Conservation (phyloP, 2,329 filamentous ascomycete genomes). For the Coniochaeta sp. region DNA sequence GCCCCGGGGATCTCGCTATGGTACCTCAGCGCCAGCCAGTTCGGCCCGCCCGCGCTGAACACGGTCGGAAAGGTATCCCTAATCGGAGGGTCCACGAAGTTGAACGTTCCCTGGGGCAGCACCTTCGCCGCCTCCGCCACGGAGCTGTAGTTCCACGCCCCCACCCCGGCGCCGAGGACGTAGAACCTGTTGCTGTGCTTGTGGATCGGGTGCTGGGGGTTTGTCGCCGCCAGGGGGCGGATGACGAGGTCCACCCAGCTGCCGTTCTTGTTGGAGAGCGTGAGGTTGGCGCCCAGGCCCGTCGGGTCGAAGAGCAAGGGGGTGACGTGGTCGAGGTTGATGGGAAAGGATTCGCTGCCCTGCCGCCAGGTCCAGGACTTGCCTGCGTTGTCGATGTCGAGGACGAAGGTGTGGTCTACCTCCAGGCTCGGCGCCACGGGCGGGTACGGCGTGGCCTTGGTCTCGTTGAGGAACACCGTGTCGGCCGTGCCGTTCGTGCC, state of each 20-base stretch:
- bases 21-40: conserved; percentile 38
- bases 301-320: conserved; percentile 7
- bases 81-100: conserved; percentile 31
- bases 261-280: conserved; percentile 16
- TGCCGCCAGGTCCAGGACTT: conserved; percentile 23
- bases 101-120: conserved; percentile 30
- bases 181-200: conserved; percentile 41
- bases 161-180: conserved; percentile 29
- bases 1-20: conserved; percentile 37
- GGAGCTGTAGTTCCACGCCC: conserved; percentile 31
- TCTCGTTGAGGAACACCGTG: not conserved
- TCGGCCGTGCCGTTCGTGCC: not conserved
- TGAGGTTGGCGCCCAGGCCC: not conserved
- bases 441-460: not conserved
- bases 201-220: conserved; percentile 25
- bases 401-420: conserved; percentile 7
- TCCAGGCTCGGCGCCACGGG: not conserved
- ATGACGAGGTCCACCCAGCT: conserved; percentile 34
- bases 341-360: conserved; percentile 2
- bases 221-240: conserved; percentile 4
- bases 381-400: conserved; percentile 19
- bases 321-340: not conserved
- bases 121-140: conserved; percentile 29
- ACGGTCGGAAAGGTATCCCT: conserved; percentile 24
- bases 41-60: not conserved